Evolutionary conservation across 2,329 filamentous ascomycete species (phyloP).

Genomic region (Whalleya microplaca): DNA sequence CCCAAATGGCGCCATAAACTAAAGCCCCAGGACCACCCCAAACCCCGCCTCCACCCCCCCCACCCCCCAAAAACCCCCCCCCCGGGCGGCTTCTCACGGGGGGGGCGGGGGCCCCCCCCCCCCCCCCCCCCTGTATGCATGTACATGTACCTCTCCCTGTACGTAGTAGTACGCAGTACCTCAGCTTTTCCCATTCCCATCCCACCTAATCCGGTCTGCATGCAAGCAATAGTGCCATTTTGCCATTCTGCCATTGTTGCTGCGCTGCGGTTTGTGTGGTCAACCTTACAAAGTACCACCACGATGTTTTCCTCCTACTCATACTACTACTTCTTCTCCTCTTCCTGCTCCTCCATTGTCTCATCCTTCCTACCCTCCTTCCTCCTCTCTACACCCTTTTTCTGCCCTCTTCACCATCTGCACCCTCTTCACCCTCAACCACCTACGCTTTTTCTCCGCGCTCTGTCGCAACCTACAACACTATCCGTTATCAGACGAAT

Average conservation of each 20-base stretch:
- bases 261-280: slow-evolving; percentile 2
- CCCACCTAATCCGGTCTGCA: background rate
- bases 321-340: slow-evolving; percentile 1
- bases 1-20: too few species aligned
- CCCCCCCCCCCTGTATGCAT: too few species aligned
- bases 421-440: slow-evolving; percentile 1
- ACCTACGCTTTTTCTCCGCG: slow-evolving; percentile 1
- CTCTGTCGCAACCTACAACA: slow-evolving; percentile 11
- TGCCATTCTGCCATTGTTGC: background rate
- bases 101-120: too few species aligned
- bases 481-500: slow-evolving; percentile 12
- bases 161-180: too few species aligned
- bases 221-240: slow-evolving; percentile 14
- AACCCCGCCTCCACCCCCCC: too few species aligned
- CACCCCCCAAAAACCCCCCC: too few species aligned
- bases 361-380: background rate
- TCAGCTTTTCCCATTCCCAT: too few species aligned
- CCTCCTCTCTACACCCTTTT: background rate
- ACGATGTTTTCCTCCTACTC: background rate
- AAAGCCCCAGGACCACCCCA: too few species aligned
- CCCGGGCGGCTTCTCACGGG: too few species aligned
- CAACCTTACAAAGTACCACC: background rate
- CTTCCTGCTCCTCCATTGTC: background rate
- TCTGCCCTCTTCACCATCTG: background rate
- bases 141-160: too few species aligned